Base-by-base conservation (phyloP, 208 protist species). In the Crithidia expoeki region DNA sequence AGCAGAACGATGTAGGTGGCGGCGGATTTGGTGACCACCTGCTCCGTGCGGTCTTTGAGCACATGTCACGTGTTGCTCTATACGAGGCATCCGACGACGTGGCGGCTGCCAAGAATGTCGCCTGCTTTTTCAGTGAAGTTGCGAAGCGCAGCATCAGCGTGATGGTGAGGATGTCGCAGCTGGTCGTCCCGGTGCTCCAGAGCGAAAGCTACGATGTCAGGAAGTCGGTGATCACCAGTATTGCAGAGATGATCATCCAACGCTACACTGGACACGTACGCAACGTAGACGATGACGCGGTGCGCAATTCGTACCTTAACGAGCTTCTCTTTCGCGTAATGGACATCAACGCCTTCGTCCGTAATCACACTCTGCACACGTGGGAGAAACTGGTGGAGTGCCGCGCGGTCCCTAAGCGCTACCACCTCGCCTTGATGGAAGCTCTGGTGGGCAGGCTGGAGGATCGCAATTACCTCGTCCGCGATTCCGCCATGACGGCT, bases 191-290 rank as follows among this genome's bases (percentile, higher is more conserved):
- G 23, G 84, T 80, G 7, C 62, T 94, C 32, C 78, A 91, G 44
- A 90, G 88, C 59, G 92, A 96, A 62, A 96, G 76, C 58, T 94
- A 96, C 60, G 92, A 96, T 47, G 53, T 96, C 30, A 80, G 92
- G 5, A 96, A 96, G 68, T 80, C 89, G 5, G 84, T 85, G 19
- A 78, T 96, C 33, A 94, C 92, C 27, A 93, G 81, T 55, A 68
- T 94, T 38, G 82, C 88, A 16, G 89, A 96, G 76, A 89, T 95
- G 79, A 57, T 96, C 40, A 77, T 93, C 50, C 92, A 96, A 72
- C 69, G 80, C 32, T 96, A 92, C 76, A 93, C 79, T 3, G 88
- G 86, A 2, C 80, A 74, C 46, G 68, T 72, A 2, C 68, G 77
- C 50, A 82, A 63, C 59, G 47, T 74, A 1, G 32, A 32, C 28